phyloP scores from a whole-genome alignment of 208 protist genomes.

The Acanthamoeba healyi region DNA sequence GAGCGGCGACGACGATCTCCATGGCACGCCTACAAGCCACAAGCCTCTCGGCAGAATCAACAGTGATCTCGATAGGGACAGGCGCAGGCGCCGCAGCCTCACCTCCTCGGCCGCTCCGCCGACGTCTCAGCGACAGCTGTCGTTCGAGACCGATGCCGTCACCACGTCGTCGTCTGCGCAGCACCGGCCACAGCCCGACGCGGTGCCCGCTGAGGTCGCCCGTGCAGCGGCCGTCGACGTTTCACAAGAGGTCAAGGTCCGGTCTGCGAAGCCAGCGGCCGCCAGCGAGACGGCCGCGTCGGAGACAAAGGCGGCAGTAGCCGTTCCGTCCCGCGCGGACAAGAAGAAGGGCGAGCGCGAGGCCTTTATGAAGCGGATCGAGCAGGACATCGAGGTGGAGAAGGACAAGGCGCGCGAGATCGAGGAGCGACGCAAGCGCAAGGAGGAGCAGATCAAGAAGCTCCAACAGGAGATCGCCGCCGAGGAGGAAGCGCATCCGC shows the following conservation, averaged over 20 bases:
- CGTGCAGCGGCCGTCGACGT: too few relatives aligned
- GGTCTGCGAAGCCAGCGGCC: too few relatives aligned
- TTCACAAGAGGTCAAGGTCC: too few relatives aligned
- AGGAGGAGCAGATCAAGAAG: not conserved
- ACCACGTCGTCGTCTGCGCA: too few relatives aligned
- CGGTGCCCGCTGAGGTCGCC: not conserved
- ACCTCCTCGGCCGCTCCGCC: not conserved
- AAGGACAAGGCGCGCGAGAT: conserved; percentile 30
- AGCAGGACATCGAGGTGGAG: conserved; percentile 19
- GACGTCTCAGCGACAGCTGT: not conserved
- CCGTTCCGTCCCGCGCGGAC: not conserved
- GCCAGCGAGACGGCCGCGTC: too few relatives aligned
- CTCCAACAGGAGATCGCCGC: not conserved
- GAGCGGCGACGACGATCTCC: not conserved
- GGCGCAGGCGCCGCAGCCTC: not conserved
- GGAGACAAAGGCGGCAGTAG: too few relatives aligned
- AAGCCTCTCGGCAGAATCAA: not conserved
- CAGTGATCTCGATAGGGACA: not conserved
- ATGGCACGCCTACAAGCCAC: not conserved
- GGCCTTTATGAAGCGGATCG: conserved; percentile 27
- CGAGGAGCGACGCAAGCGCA: not conserved
- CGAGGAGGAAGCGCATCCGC: too few relatives aligned
- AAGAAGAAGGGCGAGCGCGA: not conserved
- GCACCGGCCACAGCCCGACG: too few relatives aligned
- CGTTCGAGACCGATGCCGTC: not conserved